These are phyloP conservation scores for Phytopythium kandeliae DNA, from an alignment of 352 stramenopile species.

Conservation along the genomic window DNA sequence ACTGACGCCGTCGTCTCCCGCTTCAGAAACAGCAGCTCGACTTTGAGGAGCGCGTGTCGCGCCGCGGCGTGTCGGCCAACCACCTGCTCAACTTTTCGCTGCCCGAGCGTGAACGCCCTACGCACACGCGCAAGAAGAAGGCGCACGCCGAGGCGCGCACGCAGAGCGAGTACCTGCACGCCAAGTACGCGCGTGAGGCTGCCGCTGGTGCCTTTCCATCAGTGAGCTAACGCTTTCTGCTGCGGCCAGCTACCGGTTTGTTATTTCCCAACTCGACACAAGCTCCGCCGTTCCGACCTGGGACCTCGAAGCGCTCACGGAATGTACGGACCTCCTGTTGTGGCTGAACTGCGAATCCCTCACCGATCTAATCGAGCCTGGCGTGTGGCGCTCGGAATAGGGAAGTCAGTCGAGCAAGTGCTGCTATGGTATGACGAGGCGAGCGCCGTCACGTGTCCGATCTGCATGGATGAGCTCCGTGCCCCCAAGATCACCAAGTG, in stretches of 20 bases:
- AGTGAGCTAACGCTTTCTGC: background rate
- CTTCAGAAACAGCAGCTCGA: constrained; percentile 48
- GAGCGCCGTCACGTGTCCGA: constrained; percentile 57
- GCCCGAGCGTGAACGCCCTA: constrained; percentile 56
- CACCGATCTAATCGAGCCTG: background rate
- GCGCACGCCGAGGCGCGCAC: constrained; percentile 48
- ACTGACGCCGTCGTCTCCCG: background rate
- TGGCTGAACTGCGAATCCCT: background rate
- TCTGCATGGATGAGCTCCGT: constrained; percentile 74
- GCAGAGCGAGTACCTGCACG: constrained; percentile 80
- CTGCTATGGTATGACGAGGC: constrained; percentile 70
- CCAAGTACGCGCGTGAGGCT: constrained; percentile 41
- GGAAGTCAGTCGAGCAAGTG: constrained; percentile 81
- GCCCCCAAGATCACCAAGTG: constrained; percentile 85
- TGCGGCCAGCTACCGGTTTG: constrained; percentile 86
- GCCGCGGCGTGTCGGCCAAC: constrained; percentile 71
- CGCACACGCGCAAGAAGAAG: constrained; percentile 62
- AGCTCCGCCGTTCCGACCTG: constrained; percentile 43
- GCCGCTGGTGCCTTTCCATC: background rate
- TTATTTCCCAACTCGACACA: constrained; percentile 52
- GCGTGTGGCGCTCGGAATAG: constrained; percentile 17
- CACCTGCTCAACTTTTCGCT: constrained; percentile 83
- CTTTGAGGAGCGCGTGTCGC: constrained; percentile 47
- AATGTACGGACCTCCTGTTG: constrained; percentile 41
- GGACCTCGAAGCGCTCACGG: constrained; percentile 72